Evolutionary conservation across 2,329 filamentous ascomycete species (phyloP).

Genomic region (Apiospora sp.): DNA sequence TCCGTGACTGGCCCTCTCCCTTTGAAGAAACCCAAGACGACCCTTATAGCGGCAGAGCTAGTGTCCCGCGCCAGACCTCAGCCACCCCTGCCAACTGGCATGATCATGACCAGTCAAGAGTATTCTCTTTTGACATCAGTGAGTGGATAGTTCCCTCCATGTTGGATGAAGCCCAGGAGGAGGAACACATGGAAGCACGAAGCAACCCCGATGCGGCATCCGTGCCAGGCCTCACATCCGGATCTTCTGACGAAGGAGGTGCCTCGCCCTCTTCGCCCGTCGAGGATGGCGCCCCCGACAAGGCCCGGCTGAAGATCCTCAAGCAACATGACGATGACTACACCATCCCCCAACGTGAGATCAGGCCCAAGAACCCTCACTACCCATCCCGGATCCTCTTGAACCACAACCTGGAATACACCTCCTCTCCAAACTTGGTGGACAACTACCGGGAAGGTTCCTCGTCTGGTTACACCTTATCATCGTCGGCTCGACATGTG

Average conservation of each 20-base stretch:
- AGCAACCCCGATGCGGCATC: slow-evolving; percentile 42
- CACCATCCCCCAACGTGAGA: slow-evolving; percentile 41
- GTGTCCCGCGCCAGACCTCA: slow-evolving; percentile 4
- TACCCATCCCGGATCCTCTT: slow-evolving; percentile 23
- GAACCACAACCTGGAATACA: not conserved
- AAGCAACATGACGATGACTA: slow-evolving; percentile 44
- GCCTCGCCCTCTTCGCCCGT: slow-evolving; percentile 40
- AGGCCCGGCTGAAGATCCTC: slow-evolving; percentile 28
- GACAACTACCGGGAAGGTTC: not conserved
- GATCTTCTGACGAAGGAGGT: slow-evolving; percentile 43
- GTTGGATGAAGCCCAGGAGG: slow-evolving; percentile 22
- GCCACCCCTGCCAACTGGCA: slow-evolving; percentile 16
- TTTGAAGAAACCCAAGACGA: slow-evolving; percentile 19
- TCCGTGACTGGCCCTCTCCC: slow-evolving; percentile 22
- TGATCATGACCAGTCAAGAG: slow-evolving; percentile 20
- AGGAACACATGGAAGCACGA: slow-evolving; percentile 39
- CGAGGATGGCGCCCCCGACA: slow-evolving; percentile 34
- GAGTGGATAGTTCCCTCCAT: slow-evolving; percentile 23
- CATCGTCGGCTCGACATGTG: not conserved
- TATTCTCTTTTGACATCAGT: slow-evolving; percentile 22
- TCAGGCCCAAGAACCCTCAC: slow-evolving; percentile 38
- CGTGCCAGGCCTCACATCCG: slow-evolving; percentile 44
- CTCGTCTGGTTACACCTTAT: not conserved
- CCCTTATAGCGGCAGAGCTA: slow-evolving; percentile 7
- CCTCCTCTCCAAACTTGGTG: not conserved